These are phyloP conservation scores for Globisporangium splendens DNA, from an alignment of 352 stramenopile genomes.

Conservation along the genomic window DNA sequence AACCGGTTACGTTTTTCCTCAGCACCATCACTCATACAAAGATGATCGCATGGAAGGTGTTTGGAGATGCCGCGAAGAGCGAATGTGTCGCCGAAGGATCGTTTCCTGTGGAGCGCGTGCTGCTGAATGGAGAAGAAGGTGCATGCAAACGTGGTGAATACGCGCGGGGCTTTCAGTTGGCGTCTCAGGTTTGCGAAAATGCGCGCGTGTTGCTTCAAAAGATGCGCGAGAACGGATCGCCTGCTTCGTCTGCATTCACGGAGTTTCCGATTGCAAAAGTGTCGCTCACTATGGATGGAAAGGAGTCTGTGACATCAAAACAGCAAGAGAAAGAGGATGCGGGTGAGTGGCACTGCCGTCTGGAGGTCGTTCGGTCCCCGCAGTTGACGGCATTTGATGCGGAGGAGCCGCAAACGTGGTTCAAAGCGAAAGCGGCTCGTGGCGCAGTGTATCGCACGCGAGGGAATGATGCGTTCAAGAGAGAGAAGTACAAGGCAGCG, in stretches of 20 bases:
- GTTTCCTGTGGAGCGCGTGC: conserved; percentile 14
- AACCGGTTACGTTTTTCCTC: conserved; percentile 8
- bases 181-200: conserved; percentile 2
- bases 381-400: background rate
- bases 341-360: conserved; percentile 6
- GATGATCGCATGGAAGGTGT: conserved; percentile 34
- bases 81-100: conserved; percentile 16
- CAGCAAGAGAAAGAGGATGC: background rate
- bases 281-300: background rate
- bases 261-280: conserved; percentile 9
- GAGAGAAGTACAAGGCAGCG: conserved; percentile 24
- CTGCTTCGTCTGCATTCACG: background rate
- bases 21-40: background rate
- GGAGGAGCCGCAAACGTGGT: conserved; percentile 21
- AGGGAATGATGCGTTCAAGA: conserved; percentile 58
- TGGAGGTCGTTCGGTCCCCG: background rate
- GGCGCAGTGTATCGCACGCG: conserved; percentile 41
- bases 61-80: conserved; percentile 12
- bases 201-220: conserved; percentile 2
- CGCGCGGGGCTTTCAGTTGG: conserved; percentile 1
- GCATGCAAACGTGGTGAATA: background rate
- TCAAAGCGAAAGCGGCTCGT: conserved; percentile 44
- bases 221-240: background rate
- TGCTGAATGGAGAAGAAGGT: background rate
- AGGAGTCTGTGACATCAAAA: too few species aligned